Conservation (phyloP, 805 yeast species). For the Zygoascus bituminiphila region DNA sequence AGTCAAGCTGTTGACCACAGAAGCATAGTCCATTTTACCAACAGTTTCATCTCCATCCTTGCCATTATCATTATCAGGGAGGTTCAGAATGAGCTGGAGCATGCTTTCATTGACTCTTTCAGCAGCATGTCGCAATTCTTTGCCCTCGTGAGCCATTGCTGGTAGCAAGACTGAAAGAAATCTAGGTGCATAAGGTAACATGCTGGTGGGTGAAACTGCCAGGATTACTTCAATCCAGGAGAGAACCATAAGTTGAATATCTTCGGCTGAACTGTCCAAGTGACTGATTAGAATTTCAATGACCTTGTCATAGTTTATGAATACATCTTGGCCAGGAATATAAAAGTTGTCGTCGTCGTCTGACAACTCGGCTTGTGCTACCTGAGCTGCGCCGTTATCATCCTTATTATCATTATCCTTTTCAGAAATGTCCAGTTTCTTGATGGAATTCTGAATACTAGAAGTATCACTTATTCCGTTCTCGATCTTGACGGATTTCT, state of each 20-base stretch:
- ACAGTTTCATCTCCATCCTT: slow-evolving; percentile 7
- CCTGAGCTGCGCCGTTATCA: slow-evolving; percentile 27
- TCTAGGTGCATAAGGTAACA: slow-evolving; percentile 66
- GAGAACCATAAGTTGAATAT: slow-evolving; percentile 70
- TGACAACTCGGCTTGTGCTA: slow-evolving; percentile 22
- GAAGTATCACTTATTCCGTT: neutral
- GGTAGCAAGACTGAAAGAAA: slow-evolving; percentile 61
- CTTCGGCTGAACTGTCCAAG: slow-evolving; percentile 62
- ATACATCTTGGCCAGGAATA: slow-evolving; percentile 73
- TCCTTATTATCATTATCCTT: slow-evolving; percentile 25
- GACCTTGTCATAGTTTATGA: slow-evolving; percentile 69
- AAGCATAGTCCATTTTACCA: slow-evolving; percentile 37
- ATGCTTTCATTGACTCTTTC: slow-evolving; percentile 48
- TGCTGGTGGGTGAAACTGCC: slow-evolving; percentile 65
- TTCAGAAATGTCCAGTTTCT: slow-evolving; percentile 5
- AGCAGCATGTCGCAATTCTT: slow-evolving; percentile 46
- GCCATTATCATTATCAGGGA: slow-evolving; percentile 22
- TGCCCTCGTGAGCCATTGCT: slow-evolving; percentile 46
- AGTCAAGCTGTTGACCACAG: slow-evolving; percentile 64
- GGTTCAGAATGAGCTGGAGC: slow-evolving; percentile 43
- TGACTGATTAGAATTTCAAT: slow-evolving; percentile 77
- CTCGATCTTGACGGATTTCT: neutral
- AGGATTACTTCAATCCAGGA: slow-evolving; percentile 75
- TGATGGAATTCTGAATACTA: slow-evolving; percentile 6
- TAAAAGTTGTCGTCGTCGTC: slow-evolving; percentile 44